A percentile compares a stretch with the other conserved stretches of the same genome.
phyloP scores from a whole-genome alignment of 192 early-diverging fungal species.

The Lunasporangiospora selenospora region DNA sequence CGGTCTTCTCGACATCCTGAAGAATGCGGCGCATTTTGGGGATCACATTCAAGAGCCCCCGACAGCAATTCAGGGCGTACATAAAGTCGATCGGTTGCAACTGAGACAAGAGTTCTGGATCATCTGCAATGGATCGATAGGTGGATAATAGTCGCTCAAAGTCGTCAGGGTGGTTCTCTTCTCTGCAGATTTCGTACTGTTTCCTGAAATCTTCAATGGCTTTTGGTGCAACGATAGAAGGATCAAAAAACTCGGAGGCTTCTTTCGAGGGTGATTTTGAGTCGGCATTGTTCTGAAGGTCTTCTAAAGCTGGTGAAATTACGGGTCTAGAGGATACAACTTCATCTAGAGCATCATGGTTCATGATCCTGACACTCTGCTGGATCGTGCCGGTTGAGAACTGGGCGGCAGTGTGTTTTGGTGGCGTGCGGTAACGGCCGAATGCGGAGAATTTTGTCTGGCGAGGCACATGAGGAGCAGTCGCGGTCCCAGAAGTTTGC shows the following conservation, averaged over 20 bases:
- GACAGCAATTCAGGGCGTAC: slow-evolving; percentile 19
- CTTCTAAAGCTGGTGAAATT: not conserved
- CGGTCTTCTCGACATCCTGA: slow-evolving; percentile 12
- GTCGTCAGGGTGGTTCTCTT: slow-evolving; percentile 15
- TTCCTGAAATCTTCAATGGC: slow-evolving; percentile 15
- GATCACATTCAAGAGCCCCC: slow-evolving; percentile 18
- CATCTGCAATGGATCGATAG: slow-evolving; percentile 30
- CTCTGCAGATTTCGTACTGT: not conserved
- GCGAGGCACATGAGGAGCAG: too few species aligned
- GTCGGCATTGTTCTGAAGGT: not conserved
- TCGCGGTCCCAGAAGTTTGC: too few species aligned
- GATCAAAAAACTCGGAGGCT: slow-evolving; percentile 11
- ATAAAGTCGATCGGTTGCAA: slow-evolving; percentile 44
- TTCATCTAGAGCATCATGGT: slow-evolving; percentile 10
- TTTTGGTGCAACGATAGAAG: slow-evolving; percentile 14
- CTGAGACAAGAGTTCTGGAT: slow-evolving; percentile 8
- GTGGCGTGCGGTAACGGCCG: not conserved
- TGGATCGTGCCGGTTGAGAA: slow-evolving; percentile 17
- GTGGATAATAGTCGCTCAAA: slow-evolving; percentile 6
- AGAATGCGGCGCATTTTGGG: slow-evolving; percentile 32
- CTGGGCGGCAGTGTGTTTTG: too few species aligned
- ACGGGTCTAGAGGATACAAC: not conserved
- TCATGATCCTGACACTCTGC: slow-evolving; percentile 4
- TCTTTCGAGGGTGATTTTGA: not conserved
- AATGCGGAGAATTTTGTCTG: too few species aligned